Evolutionary conservation across 257 asterid species (phyloP).

Genomic region (Forsythia viridissima): DNA sequence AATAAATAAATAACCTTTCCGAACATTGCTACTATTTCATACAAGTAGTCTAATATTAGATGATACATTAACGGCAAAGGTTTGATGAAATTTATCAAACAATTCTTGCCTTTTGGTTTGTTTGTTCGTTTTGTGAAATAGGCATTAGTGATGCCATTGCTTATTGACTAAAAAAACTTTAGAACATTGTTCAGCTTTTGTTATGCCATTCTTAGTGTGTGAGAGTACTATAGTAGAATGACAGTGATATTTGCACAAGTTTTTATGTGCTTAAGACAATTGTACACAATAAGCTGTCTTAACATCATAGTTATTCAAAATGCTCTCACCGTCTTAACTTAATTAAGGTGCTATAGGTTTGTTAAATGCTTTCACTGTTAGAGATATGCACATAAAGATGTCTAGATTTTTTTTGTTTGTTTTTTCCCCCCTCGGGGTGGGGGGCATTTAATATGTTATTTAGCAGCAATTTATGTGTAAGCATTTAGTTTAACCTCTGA

Average conservation of each 20-base stretch:
- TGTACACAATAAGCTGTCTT: not conserved
- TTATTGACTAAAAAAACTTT: not conserved
- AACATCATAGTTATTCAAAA: not conserved
- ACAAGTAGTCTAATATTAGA: not conserved
- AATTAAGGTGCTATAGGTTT: not conserved
- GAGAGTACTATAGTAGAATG: not conserved
- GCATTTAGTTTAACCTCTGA: not conserved
- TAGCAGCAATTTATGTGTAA: not conserved
- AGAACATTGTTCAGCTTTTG: not conserved
- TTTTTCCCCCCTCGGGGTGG: not conserved
- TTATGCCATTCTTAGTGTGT: not conserved
- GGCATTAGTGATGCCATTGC: not conserved
- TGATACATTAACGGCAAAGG: not conserved
- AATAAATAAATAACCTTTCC: not conserved
- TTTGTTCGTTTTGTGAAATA: no score
- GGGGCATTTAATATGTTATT: not conserved
- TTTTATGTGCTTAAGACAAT: not conserved
- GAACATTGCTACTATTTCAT: not conserved
- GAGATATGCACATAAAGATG: not conserved
- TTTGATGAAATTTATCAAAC: no score
- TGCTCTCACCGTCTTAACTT: not conserved
- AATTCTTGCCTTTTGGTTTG: not conserved
- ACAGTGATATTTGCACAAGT: not conserved
- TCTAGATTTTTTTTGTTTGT: not conserved
- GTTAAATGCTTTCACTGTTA: not conserved